Evolutionary conservation across 176 grass and related monocot genomes (phyloP), one percentile per base, ranked within the genome.

Genomic region (Neostapfia colusana): DNA sequence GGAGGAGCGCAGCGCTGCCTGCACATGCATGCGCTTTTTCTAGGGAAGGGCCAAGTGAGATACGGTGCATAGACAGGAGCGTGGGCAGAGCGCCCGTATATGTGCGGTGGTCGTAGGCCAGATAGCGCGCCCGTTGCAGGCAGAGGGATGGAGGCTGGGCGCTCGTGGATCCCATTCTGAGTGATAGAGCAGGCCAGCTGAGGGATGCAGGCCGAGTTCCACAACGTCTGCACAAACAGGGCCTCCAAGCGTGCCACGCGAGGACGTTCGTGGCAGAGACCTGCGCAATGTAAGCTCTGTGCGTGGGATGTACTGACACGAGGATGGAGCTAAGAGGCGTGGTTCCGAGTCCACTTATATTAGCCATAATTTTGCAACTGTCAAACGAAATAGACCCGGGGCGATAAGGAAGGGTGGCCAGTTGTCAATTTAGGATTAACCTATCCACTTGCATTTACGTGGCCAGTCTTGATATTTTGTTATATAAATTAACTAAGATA

Each of bases 71-170:
- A 54, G 0, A 20, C 60, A 60, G 55, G 78, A 81, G n/a, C n/a
- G 57, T 40, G 28, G 72, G 18, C 65, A 43, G 73, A 36, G 51
- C 41, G 65, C n/a, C 73, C 23, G 40, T 37, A 69, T 50, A 41
- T 72, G 50, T n/a, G 24, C n/a, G n/a, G n/a, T 55, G 51, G 54
- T 4, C 0, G 21, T 10, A 25, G 10, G 73, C 51, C 39, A 59
- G 73, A 79, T 12, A 87, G 80, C 69, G 48, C 10, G 12, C 25
- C 73, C 67, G 66, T 72, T 31, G 56, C 79, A 82, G 67, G 14
- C 18, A 57, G 58, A 21, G 26, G 56, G 73, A 46, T 10, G 80
- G 48, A 63, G 74, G 25, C 61, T 41, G 58, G 55, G 75, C 74
- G 82, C 79, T 34, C 75, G 3, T 31, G 31, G 31, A 17, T 54